phyloP scores from a whole-genome alignment of 192 early-diverging fungal species.

The Gonapodya sp. region DNA sequence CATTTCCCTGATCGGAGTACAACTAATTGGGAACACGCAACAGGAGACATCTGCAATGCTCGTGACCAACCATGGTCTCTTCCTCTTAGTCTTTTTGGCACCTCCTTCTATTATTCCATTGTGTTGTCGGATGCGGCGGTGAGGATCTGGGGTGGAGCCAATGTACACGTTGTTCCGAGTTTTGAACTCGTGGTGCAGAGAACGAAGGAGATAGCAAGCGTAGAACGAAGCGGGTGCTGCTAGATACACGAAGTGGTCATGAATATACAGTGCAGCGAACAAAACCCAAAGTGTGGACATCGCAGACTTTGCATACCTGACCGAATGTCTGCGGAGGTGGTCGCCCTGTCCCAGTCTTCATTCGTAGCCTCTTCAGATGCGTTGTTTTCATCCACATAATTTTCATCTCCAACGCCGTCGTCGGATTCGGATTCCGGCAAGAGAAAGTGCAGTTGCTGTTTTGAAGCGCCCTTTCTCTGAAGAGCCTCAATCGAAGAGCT shows the following conservation, averaged over 20 bases:
- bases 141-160: constrained; percentile 44
- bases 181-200: constrained; percentile 19
- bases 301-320: background rate
- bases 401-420: background rate
- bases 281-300: background rate
- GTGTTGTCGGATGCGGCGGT: constrained; percentile 36
- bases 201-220: constrained; percentile 28
- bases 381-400: background rate
- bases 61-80: constrained; percentile 25
- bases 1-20: constrained; percentile 31
- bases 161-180: constrained; percentile 27
- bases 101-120: constrained; percentile 45
- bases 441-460: background rate
- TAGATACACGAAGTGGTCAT: too few relatives aligned
- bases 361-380: background rate
- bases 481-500: background rate
- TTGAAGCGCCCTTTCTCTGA: background rate
- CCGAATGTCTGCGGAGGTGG: background rate
- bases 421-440: background rate
- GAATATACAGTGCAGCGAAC: background rate
- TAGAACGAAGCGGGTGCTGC: constrained; percentile 6
- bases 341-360: background rate
- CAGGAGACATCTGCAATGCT: background rate
- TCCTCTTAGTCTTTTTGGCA: constrained; percentile 31
- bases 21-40: background rate